Conservation (phyloP, 179 eudicot genomes). For the Heliamphora pulchella region DNA sequence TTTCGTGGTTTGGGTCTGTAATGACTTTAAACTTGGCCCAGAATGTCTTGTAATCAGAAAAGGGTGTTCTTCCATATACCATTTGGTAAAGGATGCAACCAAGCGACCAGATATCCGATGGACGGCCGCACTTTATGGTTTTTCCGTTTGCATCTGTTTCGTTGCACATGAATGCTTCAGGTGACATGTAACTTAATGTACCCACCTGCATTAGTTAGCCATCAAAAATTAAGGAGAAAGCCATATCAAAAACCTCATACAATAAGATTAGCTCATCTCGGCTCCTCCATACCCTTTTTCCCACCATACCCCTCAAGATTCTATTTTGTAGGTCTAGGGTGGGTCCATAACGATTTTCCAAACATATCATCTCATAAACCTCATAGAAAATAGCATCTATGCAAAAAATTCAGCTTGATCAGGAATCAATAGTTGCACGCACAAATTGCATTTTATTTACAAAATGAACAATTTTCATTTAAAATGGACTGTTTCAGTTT, state of each 20-base stretch:
- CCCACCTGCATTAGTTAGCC: constrained; percentile 60
- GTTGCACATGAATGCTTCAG: constrained; percentile 95
- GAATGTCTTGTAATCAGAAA: constrained; percentile 82
- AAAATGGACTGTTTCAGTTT: no score
- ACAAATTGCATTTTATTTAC: no score
- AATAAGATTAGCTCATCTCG: background rate
- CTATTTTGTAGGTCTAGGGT: no score
- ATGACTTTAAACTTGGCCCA: constrained; percentile 96
- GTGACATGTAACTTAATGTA: constrained; percentile 95
- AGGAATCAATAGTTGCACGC: no score
- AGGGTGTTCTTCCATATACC: constrained; percentile 96
- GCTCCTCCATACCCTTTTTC: no score
- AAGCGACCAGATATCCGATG: constrained; percentile 95
- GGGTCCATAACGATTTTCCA: no score
- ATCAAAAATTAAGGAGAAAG: constrained; percentile 2
- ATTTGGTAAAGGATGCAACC: constrained; percentile 98
- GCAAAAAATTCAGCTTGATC: no score
- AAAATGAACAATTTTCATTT: no score
- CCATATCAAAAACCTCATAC: background rate
- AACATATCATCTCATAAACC: no score
- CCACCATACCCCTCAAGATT: no score
- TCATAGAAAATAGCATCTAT: no score
- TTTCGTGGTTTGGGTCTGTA: constrained; percentile 77
- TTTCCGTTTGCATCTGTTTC: constrained; percentile 82
- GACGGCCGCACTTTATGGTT: constrained; percentile 76